Percentiles rank a stretch among this genome's conserved stretches.
phyloP scores from a whole-genome alignment of 108 stramenopile genomes.

The Cylindrotheca closterium region DNA sequence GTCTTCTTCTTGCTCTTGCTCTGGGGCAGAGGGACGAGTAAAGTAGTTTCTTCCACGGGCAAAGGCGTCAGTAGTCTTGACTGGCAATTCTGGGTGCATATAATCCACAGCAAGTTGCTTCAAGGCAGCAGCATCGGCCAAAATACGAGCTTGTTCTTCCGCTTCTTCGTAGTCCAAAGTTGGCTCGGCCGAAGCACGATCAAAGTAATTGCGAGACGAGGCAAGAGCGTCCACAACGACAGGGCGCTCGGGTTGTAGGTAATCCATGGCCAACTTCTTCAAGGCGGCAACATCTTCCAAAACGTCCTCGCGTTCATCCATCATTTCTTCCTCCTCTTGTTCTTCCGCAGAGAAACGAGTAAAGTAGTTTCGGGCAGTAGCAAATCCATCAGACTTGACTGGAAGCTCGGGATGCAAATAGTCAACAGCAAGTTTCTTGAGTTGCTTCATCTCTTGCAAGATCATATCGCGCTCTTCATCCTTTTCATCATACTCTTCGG shows the following conservation, averaged over 20 bases:
- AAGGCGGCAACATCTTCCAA: constrained; percentile 33
- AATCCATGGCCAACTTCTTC: constrained; percentile 31
- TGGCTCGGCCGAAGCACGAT: constrained; percentile 24
- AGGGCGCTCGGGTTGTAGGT: constrained; percentile 27
- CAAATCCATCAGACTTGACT: constrained; percentile 31
- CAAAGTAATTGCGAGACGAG: constrained; percentile 59
- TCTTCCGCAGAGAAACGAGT: constrained; percentile 49
- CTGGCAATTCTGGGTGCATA: constrained; percentile 32
- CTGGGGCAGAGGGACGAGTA: constrained; percentile 43
- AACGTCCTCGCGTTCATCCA: constrained; percentile 45
- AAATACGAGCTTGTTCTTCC: constrained; percentile 22
- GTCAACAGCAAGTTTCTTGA: constrained; percentile 50
- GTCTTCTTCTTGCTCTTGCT: constrained; percentile 23
- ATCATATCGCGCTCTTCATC: constrained; percentile 56
- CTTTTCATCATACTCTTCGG: constrained; percentile 43
- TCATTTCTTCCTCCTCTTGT: constrained; percentile 26
- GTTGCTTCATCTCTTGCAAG: constrained; percentile 42
- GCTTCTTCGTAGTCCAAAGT: constrained; percentile 38
- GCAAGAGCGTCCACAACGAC: constrained; percentile 23
- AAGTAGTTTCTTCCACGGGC: constrained; percentile 57
- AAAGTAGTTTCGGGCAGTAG: constrained; percentile 63
- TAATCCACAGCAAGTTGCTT: constrained; percentile 43
- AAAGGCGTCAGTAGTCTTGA: constrained; percentile 22
- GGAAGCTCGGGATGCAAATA: constrained; percentile 65
- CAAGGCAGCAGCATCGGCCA: constrained; percentile 29